Percentiles rank a stretch among this genome's conserved stretches.
phyloP scores from a whole-genome alignment of 805 yeast species.

The Saturnispora sanitii region DNA sequence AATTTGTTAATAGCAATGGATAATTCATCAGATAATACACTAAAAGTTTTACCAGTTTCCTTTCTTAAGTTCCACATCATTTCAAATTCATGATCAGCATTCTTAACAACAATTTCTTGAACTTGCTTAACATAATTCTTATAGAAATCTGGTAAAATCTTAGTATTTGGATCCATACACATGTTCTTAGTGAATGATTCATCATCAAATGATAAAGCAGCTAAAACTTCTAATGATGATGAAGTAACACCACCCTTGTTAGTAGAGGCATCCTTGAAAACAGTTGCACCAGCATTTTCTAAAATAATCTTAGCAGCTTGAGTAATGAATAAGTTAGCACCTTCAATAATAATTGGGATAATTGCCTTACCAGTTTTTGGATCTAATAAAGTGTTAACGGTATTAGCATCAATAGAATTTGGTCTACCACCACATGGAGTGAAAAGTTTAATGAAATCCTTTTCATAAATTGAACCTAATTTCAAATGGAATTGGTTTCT shows the following conservation, averaged over 20 bases:
- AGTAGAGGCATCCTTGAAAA: slow-evolving; percentile 93
- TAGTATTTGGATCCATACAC: slow-evolving; percentile 54
- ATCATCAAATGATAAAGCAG: slow-evolving; percentile 87
- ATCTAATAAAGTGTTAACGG: slow-evolving; percentile 63
- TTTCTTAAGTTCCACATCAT: slow-evolving; percentile 74
- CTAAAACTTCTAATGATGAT: slow-evolving; percentile 88
- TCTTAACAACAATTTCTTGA: slow-evolving; percentile 61
- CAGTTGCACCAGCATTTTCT: slow-evolving; percentile 77
- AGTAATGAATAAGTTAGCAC: slow-evolving; percentile 92
- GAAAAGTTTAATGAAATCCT: slow-evolving; percentile 62
- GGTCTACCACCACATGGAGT: slow-evolving; percentile 99
- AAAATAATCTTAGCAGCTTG: slow-evolving; percentile 84
- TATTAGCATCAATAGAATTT: slow-evolving; percentile 82
- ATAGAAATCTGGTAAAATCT: slow-evolving; percentile 62
- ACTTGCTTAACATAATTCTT: slow-evolving; percentile 76
- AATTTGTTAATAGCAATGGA: slow-evolving; percentile 61
- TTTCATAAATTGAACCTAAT: slow-evolving; percentile 49
- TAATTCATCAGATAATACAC: slow-evolving; percentile 62
- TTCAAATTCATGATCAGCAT: slow-evolving; percentile 79
- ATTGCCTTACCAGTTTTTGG: slow-evolving; percentile 63
- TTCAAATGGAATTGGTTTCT: slow-evolving; percentile 85
- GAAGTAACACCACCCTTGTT: slow-evolving; percentile 99
- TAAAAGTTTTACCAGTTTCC: slow-evolving; percentile 50
- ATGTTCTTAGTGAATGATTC: slow-evolving; percentile 68
- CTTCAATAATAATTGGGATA: slow-evolving; percentile 89